Evolutionary conservation across 768 basidiomycete species (phyloP), one percentile per base, ranked within the genome.

Genomic region (Strobilomyces confusus): DNA sequence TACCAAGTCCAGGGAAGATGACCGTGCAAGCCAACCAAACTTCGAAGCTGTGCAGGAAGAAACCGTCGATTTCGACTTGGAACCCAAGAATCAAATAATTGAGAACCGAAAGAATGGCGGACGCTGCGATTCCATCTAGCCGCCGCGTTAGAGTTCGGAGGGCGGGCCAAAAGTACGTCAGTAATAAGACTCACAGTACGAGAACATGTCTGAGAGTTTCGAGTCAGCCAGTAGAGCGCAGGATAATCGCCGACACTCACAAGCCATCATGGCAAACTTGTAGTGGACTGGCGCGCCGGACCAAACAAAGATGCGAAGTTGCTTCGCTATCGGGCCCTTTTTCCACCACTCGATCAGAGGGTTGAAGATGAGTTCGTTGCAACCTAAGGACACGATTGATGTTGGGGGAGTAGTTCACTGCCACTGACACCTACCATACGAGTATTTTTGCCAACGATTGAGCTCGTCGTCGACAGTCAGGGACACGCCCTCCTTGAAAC

Each of bases 401-500:
- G n/a, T 6, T 7, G 6, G 13, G 9, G 7, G 20, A 2, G 8
- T 22, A 15, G 5, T 23, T 54, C 5, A 84, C 63, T 80, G 61
- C 1, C 60, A 75, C 72, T 42, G 75, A 30, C 73, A 58, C 60
- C 65, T 4, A 62, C 86, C 87, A 69, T 89, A 89, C 0, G 87
- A 75, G 58, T 90, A 91, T 67, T 94, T 95, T 63, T 94, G 90
- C 93, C 93, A 97, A 3, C 93, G 71, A 61, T 94, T 94, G 9
- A 97, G 73, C 68, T 97, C 93, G 60, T 97, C 92, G 51, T 93
- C 91, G 51, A 84, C 86, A 0, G 93, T 94, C 25, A 97, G 71
- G 0, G 88, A 90, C 19, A 97, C 92, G 58, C 93, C 93, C 63
- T 97, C 93, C 72, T 92, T 89, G 78, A 95, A 95, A 1, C 84